Conservation (phyloP, 345 rosid species). For the Citropsis articulata region DNA sequence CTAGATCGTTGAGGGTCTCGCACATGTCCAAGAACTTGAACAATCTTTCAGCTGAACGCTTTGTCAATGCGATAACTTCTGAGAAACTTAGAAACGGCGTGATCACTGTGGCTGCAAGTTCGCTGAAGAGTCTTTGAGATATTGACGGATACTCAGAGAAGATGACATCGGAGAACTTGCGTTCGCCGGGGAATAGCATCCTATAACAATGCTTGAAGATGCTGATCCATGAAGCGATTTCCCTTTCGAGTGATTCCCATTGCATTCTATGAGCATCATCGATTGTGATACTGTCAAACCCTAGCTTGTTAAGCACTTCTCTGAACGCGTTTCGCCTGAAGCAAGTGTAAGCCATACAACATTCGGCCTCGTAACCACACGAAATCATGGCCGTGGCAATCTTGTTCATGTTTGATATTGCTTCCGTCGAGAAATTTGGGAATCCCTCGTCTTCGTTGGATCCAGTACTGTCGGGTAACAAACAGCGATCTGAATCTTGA, state of each 20-base stretch:
- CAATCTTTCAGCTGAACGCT: conserved; percentile 64
- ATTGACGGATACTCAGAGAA: conserved; percentile 32
- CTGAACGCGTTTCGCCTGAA: conserved; percentile 55
- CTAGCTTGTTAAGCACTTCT: conserved; percentile 42
- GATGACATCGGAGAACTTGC: conserved; percentile 40
- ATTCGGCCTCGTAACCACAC: conserved; percentile 68
- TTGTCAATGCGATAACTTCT: conserved; percentile 59
- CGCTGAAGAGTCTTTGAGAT: conserved; percentile 42
- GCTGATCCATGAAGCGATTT: conserved; percentile 60
- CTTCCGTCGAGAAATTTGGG: conserved; percentile 40
- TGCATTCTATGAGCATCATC: conserved; percentile 70
- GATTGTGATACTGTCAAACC: conserved; percentile 54
- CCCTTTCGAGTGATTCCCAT: conserved; percentile 74
- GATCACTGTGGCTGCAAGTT: conserved; percentile 42
- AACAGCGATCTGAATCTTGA: conserved; percentile 22
- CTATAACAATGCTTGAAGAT: conserved; percentile 49
- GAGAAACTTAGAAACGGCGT: conserved; percentile 59
- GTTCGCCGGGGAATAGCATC: conserved; percentile 44
- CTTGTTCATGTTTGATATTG: conserved; percentile 38
- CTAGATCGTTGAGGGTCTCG: conserved; percentile 57
- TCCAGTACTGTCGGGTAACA: conserved; percentile 3
- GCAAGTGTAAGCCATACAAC: conserved; percentile 46
- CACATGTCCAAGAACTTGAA: conserved; percentile 83
- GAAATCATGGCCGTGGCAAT: conserved; percentile 61
- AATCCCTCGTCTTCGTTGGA: conserved; percentile 32